Evolutionary conservation across 2,329 filamentous ascomycete species (phyloP).

Genomic region (Aspergillus sp.): DNA sequence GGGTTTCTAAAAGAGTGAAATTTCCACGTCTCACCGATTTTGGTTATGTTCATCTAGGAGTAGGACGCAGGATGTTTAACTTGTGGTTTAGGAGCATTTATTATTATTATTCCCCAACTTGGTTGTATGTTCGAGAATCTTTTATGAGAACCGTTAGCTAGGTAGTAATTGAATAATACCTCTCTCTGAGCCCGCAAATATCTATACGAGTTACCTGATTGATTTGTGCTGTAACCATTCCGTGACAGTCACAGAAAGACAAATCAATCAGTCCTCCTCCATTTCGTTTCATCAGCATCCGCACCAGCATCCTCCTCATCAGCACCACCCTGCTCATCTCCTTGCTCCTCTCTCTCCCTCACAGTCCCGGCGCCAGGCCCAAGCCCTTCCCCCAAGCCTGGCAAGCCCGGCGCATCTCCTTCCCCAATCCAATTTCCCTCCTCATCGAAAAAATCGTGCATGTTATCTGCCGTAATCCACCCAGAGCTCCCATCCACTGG

Average conservation of each 20-base stretch:
- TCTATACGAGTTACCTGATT: background rate
- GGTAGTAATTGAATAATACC: background rate
- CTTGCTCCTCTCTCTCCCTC: conserved; percentile 56
- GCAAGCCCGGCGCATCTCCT: conserved; percentile 43
- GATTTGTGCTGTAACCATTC: background rate
- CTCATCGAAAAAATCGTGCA: conserved; percentile 77
- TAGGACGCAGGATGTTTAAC: background rate
- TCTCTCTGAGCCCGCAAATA: background rate
- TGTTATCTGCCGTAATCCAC: conserved; percentile 82
- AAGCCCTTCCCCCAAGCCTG: conserved; percentile 52
- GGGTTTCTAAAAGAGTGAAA: conserved; percentile 38
- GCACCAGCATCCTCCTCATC: conserved; percentile 13
- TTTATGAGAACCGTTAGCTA: conserved; percentile 2
- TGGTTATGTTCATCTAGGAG: background rate
- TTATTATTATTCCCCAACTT: background rate
- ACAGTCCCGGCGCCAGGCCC: conserved; percentile 66
- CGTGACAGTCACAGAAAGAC: background rate
- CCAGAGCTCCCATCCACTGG: conserved; percentile 50
- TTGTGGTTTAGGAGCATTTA: background rate
- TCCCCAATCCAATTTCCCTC: conserved; percentile 74
- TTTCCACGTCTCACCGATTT: background rate
- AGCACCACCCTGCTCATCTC: conserved; percentile 38
- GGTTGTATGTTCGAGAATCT: background rate
- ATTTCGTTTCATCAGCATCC: conserved; percentile 48
- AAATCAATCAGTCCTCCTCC: conserved; percentile 50